Conservation (phyloP, 768 basidiomycete genomes). For the Pulveroboletus ravenelii region DNA sequence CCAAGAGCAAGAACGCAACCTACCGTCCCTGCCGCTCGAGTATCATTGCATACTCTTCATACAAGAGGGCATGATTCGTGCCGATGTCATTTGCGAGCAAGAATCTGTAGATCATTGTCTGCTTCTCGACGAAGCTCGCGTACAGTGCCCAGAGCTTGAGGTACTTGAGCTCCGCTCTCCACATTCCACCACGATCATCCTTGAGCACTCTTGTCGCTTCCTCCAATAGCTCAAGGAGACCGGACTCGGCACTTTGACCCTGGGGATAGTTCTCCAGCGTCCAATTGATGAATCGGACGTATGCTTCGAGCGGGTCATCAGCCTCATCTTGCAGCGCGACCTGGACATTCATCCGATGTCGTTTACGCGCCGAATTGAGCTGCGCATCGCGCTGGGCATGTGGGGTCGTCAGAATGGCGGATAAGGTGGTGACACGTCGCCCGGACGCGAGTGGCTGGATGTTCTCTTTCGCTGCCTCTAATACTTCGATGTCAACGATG, state of each 20-base stretch:
- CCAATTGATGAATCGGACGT: constrained; percentile 84
- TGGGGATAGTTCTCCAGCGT: constrained; percentile 93
- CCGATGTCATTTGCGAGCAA: constrained; percentile 90
- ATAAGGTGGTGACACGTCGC: constrained; percentile 74
- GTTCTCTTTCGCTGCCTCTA: constrained; percentile 84
- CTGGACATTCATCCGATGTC: constrained; percentile 68
- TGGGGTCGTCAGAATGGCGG: constrained; percentile 69
- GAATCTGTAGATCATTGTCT: constrained; percentile 85
- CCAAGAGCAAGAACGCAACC: constrained; percentile 29
- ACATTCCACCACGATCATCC: constrained; percentile 66
- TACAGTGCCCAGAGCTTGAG: constrained; percentile 94
- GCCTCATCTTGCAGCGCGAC: constrained; percentile 70
- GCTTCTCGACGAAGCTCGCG: constrained; percentile 86
- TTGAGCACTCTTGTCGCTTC: constrained; percentile 85
- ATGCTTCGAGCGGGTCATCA: constrained; percentile 80
- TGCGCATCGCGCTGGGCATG: constrained; percentile 71
- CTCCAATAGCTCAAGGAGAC: constrained; percentile 88
- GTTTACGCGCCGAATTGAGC: constrained; percentile 57
- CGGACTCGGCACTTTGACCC: constrained; percentile 83
- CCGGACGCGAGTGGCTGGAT: constrained; percentile 78
- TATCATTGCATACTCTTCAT: constrained; percentile 87
- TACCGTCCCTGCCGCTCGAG: constrained; percentile 82
- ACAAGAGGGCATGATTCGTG: constrained; percentile 70
- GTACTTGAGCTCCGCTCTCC: constrained; percentile 79
- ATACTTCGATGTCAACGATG: constrained; percentile 75